Evolutionary conservation across 2,329 filamentous ascomycete genomes (phyloP).

Genomic region (Fusarium tricinctum): DNA sequence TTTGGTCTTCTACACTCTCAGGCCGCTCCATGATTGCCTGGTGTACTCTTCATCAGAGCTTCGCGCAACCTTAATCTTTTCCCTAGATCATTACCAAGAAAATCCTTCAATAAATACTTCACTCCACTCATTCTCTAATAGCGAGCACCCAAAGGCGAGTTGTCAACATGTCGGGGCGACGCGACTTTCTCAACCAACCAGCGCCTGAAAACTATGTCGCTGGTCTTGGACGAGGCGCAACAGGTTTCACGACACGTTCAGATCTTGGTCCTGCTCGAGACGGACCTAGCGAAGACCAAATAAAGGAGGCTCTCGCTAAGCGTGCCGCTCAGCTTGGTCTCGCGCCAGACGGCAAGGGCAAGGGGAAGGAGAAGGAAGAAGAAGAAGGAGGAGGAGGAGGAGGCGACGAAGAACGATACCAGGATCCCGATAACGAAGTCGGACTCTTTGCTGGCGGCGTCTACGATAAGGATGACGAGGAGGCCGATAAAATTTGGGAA

Average conservation of each 20-base stretch:
- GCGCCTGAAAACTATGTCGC: slow-evolving; percentile 92
- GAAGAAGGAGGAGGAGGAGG: slow-evolving; percentile 71
- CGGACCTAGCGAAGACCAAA: slow-evolving; percentile 96
- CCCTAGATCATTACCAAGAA: background rate
- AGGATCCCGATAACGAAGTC: slow-evolving; percentile 97
- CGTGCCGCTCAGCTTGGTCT: slow-evolving; percentile 86
- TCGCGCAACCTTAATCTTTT: slow-evolving; percentile 13
- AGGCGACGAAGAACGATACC: slow-evolving; percentile 84
- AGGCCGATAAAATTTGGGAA: slow-evolving; percentile 95
- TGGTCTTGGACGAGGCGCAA: slow-evolving; percentile 96
- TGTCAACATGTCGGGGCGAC: slow-evolving; percentile 70
- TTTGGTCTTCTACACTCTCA: slow-evolving; percentile 25
- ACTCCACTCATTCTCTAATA: slow-evolving; percentile 11
- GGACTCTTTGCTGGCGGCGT: slow-evolving; percentile 95
- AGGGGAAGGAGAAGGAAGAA: slow-evolving; percentile 79
- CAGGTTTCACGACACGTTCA: slow-evolving; percentile 96
- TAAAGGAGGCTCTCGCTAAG: slow-evolving; percentile 97
- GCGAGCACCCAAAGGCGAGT: slow-evolving; percentile 32
- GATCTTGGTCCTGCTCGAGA: slow-evolving; percentile 95
- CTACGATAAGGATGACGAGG: slow-evolving; percentile 97
- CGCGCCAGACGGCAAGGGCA: slow-evolving; percentile 75
- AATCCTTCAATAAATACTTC: slow-evolving; percentile 1
- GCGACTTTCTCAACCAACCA: slow-evolving; percentile 89
- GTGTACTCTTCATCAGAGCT: slow-evolving; percentile 26
- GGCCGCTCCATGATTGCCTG: slow-evolving; percentile 29